Evolutionary conservation across 306 rosid genomes (phyloP).

Genomic region (Acacia confusa): DNA sequence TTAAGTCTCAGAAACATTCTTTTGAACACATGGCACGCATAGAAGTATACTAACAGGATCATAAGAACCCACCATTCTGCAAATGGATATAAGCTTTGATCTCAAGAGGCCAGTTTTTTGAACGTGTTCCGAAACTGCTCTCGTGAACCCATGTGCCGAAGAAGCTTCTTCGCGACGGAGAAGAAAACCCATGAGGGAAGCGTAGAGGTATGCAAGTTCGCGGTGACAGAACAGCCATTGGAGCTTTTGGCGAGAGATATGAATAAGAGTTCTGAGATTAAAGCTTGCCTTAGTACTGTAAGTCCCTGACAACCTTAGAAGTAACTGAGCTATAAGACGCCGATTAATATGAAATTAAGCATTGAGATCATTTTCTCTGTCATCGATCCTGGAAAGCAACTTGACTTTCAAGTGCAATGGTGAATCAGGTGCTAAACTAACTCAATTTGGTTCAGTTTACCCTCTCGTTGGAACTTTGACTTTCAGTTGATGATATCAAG

Average conservation of each 20-base stretch:
- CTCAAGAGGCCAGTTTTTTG: background rate
- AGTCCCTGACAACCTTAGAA: background rate
- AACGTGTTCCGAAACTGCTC: background rate
- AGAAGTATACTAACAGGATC: background rate
- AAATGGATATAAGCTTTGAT: background rate
- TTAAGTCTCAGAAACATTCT: background rate
- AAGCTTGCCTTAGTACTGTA: background rate
- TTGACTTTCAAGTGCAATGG: background rate
- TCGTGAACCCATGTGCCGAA: background rate
- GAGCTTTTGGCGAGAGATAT: background rate
- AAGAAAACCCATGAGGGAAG: background rate
- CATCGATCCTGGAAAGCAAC: background rate
- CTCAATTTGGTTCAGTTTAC: background rate
- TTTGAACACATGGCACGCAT: background rate
- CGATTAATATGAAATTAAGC: background rate
- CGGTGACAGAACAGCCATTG: background rate
- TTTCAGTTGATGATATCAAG: background rate
- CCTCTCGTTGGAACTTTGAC: background rate
- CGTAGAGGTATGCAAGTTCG: background rate
- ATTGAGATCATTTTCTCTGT: background rate
- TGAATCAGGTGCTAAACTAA: background rate
- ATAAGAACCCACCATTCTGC: background rate
- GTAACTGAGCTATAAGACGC: background rate
- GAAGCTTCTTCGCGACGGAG: background rate
- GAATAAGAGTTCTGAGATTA: background rate